Conservation (phyloP, 345 rosid species). For the Brassica rapa region DNA sequence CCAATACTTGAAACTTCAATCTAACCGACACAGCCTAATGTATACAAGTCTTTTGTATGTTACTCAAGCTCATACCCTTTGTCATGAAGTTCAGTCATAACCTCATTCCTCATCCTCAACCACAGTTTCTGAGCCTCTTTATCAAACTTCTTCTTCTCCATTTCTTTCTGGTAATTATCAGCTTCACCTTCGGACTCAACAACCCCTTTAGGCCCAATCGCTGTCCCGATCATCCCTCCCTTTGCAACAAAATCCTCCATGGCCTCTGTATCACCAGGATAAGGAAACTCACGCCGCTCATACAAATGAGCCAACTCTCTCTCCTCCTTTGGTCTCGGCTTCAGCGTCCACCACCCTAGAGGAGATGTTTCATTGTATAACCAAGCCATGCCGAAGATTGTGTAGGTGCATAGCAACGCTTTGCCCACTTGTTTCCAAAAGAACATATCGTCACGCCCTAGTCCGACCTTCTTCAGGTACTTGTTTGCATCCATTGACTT, state of each 20-base stretch:
- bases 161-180: slow-evolving; percentile 54
- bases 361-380: slow-evolving; percentile 81
- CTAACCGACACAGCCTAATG: slow-evolving; percentile 10
- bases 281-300: slow-evolving; percentile 77
- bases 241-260: slow-evolving; percentile 89
- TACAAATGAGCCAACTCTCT: slow-evolving; percentile 72
- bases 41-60: slow-evolving; percentile 17
- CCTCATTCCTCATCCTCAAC: slow-evolving; percentile 91
- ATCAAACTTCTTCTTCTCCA: slow-evolving; percentile 74
- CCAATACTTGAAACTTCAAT: not conserved
- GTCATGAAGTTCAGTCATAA: slow-evolving; percentile 74
- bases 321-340: slow-evolving; percentile 86
- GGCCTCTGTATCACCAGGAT: slow-evolving; percentile 83
- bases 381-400: slow-evolving; percentile 69
- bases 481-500: slow-evolving; percentile 55
- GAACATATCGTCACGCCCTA: slow-evolving; percentile 65
- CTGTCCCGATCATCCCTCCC: slow-evolving; percentile 80
- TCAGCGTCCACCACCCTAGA: slow-evolving; percentile 90
- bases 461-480: slow-evolving; percentile 64
- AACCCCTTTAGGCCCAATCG: slow-evolving; percentile 71
- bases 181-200: slow-evolving; percentile 59
- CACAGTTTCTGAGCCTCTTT: slow-evolving; percentile 79
- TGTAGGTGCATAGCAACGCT: slow-evolving; percentile 75
- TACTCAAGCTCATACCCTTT: slow-evolving; percentile 74
- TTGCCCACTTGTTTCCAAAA: slow-evolving; percentile 86